Evolutionary conservation across 495 filamentous ascomycete species (phyloP).

Genomic region (Hypoxylon intermedium): DNA sequence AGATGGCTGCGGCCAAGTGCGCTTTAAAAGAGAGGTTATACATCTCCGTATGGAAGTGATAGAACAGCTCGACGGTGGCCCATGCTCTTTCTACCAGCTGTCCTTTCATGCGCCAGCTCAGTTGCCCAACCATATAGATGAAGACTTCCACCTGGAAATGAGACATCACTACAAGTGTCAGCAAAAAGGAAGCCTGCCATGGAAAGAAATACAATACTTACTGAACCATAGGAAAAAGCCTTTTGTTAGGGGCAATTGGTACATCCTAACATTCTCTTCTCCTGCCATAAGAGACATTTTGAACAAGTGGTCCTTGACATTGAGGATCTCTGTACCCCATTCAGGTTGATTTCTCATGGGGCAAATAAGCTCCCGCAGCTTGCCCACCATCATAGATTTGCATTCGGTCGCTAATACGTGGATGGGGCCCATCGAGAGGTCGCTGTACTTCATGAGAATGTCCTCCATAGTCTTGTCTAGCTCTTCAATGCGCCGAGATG

Average conservation of each 20-base stretch:
- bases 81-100: slow-evolving; percentile 61
- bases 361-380: slow-evolving; percentile 53
- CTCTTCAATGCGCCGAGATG: slow-evolving; percentile 56
- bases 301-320: slow-evolving; percentile 57
- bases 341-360: slow-evolving; percentile 54
- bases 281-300: slow-evolving; percentile 50
- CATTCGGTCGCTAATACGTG: slow-evolving; percentile 63
- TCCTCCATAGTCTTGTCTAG: slow-evolving; percentile 52
- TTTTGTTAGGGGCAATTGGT: slow-evolving; percentile 44
- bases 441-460: slow-evolving; percentile 63
- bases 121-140: slow-evolving; percentile 60
- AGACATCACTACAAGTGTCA: slow-evolving; percentile 40
- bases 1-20: slow-evolving; percentile 50
- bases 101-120: slow-evolving; percentile 57
- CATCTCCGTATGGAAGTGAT: slow-evolving; percentile 54
- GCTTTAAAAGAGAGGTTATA: slow-evolving; percentile 51
- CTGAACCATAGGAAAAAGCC: slow-evolving; percentile 61
- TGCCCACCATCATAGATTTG: slow-evolving; percentile 51
- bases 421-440: slow-evolving; percentile 64
- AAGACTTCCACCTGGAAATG: slow-evolving; percentile 63
- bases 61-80: slow-evolving; percentile 51
- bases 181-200: not conserved
- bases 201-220: slow-evolving; percentile 13
- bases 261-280: slow-evolving; percentile 53
- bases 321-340: slow-evolving; percentile 45